Evolutionary conservation across 2,329 filamentous ascomycete genomes (phyloP), one percentile per base, ranked within the genome.

Genomic region (Alternaria dauci): DNA sequence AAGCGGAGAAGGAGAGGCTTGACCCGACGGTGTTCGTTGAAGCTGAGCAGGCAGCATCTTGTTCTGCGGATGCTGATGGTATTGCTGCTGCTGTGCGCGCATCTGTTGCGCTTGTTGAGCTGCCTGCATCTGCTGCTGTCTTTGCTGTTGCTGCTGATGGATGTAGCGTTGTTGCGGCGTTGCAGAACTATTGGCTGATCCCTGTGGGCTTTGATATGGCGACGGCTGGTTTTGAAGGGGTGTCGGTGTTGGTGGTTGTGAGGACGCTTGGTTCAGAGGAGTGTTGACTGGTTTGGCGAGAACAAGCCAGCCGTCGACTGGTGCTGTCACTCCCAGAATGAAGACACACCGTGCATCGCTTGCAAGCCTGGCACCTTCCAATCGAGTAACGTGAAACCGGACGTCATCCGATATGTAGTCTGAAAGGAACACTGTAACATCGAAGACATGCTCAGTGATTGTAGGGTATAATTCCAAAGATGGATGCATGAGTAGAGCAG

Each of bases 251-350:
- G 65, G 58, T 14, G 62, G 56, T 47, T 72, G 68, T n/a, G 69
- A 66, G 7, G 67, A 52, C 60, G 46, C 48, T 65, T 68, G 68
- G 20, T 39, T 65, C 38, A 55, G 36, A 20, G 67, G 51, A 52
- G 56, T 50, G 30, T 59, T 64, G 53, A 74, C 62, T 12, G 74
- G 71, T 30, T 75, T 79, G 5, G 76, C 76, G 36, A 82, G 68
- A 7, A 76, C 77, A 14, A 83, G 76, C 81, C 81, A 83, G 5
- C 76, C 74, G 47, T 83, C 80, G 7, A 72, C 66, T 12, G 71
- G 66, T 18, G 69, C 57, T 44, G 68, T 58, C 6, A 63, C 65
- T 51, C 81, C 81, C 16, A 83, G 74, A 23, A 84, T 73, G 54
- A 79, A 82, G 8, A 73, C 65, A 14, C 80, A 73, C 44, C 78